phyloP scores from a whole-genome alignment of 495 filamentous ascomycete species.

The Amphirosellinia nigrospora region DNA sequence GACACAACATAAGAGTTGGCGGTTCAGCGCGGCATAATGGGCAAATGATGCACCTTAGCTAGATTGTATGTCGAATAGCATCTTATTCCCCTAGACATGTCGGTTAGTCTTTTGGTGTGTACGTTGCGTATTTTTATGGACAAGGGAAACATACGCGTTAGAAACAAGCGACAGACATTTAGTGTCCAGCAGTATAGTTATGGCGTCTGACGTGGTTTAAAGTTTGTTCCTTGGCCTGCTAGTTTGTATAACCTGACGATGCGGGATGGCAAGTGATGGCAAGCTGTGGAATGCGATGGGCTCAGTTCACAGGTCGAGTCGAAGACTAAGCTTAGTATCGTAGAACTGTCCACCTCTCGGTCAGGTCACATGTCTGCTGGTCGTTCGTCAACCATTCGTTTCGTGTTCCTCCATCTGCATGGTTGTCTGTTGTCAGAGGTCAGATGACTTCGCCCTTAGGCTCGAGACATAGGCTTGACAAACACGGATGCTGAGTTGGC shows the following conservation, averaged over 20 bases:
- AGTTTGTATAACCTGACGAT: conserved; percentile 1
- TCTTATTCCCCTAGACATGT: conserved; percentile 31
- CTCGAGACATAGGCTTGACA: conserved; percentile 9
- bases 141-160: neutral
- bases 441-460: neutral
- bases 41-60: conserved; percentile 28
- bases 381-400: neutral
- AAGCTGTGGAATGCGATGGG: conserved; percentile 6
- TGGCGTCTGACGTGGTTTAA: neutral
- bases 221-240: neutral
- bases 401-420: neutral
- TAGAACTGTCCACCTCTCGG: neutral
- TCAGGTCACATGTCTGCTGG: neutral
- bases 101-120: conserved; percentile 9
- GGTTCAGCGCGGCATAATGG: conserved; percentile 2
- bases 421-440: neutral
- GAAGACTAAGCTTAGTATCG: neutral
- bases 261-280: neutral
- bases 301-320: neutral
- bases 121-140: neutral
- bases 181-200: neutral
- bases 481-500: conserved; percentile 4
- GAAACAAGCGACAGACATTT: conserved; percentile 4
- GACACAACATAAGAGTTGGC: conserved; percentile 23
- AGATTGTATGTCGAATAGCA: conserved; percentile 41